A percentile compares a stretch with the other conserved stretches of the same genome.
phyloP scores from a whole-genome alignment of 2,329 filamentous ascomycete species.

The Nemania sp. region DNA sequence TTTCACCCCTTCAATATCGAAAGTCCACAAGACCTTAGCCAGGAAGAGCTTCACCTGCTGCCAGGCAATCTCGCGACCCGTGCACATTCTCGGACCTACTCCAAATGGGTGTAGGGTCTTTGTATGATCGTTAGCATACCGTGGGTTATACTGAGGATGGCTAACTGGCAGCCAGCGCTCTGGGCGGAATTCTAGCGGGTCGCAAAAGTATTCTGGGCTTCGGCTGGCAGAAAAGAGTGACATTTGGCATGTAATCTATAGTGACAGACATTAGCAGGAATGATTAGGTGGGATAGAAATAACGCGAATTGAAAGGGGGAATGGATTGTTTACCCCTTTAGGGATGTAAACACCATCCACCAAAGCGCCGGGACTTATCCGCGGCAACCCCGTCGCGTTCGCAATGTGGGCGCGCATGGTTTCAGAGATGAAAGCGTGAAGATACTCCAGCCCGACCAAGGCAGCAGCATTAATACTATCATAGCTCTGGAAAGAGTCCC shows the following conservation, averaged over 20 bases:
- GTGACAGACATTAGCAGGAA: no score
- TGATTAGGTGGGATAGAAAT: no score
- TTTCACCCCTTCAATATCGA: background rate
- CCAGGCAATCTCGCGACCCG: no score
- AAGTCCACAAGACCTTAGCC: background rate
- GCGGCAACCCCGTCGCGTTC: constrained; percentile 29
- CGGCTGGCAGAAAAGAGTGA: no score
- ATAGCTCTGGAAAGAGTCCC: constrained; percentile 34
- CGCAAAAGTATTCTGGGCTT: no score
- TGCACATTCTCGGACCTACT: background rate
- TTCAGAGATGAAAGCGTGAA: constrained; percentile 42
- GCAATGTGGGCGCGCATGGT: constrained; percentile 39
- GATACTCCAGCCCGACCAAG: constrained; percentile 36
- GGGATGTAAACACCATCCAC: constrained; percentile 32
- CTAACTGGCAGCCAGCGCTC: no score
- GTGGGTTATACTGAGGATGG: no score
- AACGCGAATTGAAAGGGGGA: background rate
- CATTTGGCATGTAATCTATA: no score
- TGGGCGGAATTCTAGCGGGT: no score
- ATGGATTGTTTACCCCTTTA: constrained; percentile 24
- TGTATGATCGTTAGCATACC: no score
- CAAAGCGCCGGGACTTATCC: constrained; percentile 29
- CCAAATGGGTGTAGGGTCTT: no score
- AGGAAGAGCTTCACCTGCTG: no score
- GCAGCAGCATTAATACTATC: constrained; percentile 36